A percentile compares a stretch with the other conserved stretches of the same genome.
Evolutionary conservation across 495 filamentous ascomycete species (phyloP).

Genomic region (Penicillium desertorum): DNA sequence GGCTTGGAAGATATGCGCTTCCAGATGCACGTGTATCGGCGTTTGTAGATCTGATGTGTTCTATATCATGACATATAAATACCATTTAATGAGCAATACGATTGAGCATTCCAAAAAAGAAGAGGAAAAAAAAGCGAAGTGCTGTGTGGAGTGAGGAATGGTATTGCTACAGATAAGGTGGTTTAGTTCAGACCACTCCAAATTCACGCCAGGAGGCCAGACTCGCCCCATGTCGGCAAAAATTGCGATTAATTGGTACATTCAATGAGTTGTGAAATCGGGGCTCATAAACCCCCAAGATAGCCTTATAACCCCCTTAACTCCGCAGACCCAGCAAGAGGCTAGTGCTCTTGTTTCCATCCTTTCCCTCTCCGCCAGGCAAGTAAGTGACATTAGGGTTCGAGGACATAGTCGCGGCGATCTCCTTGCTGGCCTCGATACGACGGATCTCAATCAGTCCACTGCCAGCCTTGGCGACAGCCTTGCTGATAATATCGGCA

Average conservation of each 20-base stretch:
- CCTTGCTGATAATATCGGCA: constrained; percentile 87
- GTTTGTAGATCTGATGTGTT: constrained; percentile 24
- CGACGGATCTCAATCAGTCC: constrained; percentile 92
- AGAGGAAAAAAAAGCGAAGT: constrained; percentile 8
- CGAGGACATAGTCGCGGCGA: constrained; percentile 80
- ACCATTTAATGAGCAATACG: constrained; percentile 12
- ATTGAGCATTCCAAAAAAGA: constrained; percentile 14
- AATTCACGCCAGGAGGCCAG: constrained; percentile 28
- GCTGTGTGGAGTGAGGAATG: constrained; percentile 35
- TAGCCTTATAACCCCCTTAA: constrained; percentile 25
- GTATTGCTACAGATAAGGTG: constrained; percentile 46
- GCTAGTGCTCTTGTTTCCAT: constrained; percentile 61
- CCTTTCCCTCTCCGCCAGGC: constrained; percentile 68
- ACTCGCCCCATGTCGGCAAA: constrained; percentile 17
- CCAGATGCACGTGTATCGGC: constrained; percentile 78
- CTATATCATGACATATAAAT: constrained; percentile 12
- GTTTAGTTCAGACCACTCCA: constrained; percentile 31
- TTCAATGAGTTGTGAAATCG: constrained; percentile 25
- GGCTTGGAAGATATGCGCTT: constrained; percentile 90
- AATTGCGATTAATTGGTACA: constrained; percentile 37
- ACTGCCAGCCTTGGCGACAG: constrained; percentile 88
- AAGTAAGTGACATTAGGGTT: constrained; percentile 98
- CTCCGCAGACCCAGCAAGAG: constrained; percentile 61
- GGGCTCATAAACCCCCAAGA: constrained; percentile 20
- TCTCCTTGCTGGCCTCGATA: constrained; percentile 96